These are phyloP conservation scores for Aspergillus olivimuriae DNA, from an alignment of 495 filamentous ascomycete genomes.

Conservation along the genomic window DNA sequence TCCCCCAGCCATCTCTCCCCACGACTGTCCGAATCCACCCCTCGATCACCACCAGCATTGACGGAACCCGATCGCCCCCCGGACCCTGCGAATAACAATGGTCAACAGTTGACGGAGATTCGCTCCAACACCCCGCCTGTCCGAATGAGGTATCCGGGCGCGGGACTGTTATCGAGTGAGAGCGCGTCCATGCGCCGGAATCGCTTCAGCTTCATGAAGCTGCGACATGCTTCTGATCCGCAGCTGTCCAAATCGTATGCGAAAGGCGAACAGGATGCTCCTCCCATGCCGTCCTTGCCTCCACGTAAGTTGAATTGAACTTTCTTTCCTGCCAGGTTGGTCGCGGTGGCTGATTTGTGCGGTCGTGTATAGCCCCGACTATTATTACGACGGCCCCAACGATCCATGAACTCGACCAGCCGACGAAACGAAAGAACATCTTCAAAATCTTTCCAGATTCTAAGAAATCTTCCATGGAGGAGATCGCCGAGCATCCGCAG, in stretches of 20 bases:
- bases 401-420: slow-evolving; percentile 48
- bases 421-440: slow-evolving; percentile 44
- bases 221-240: slow-evolving; percentile 90
- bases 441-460: slow-evolving; percentile 26
- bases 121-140: slow-evolving; percentile 12
- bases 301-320: slow-evolving; percentile 46
- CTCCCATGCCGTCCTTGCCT: slow-evolving; percentile 69
- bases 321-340: not conserved
- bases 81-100: slow-evolving; percentile 8
- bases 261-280: slow-evolving; percentile 55
- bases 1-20: slow-evolving; percentile 25
- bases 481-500: slow-evolving; percentile 14
- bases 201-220: slow-evolving; percentile 84
- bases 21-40: slow-evolving; percentile 34
- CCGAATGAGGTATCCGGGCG: slow-evolving; percentile 8
- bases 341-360: too few species aligned
- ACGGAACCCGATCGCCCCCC: slow-evolving; percentile 11
- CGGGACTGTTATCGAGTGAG: slow-evolving; percentile 18
- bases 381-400: slow-evolving; percentile 95
- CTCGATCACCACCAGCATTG: too few species aligned
- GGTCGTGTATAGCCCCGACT: slow-evolving; percentile 70
- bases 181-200: slow-evolving; percentile 33
- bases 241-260: slow-evolving; percentile 79
- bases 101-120: slow-evolving; percentile 9
- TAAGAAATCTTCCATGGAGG: slow-evolving; percentile 31